A percentile compares a stretch with the other conserved stretches of the same genome.
phyloP scores from a whole-genome alignment of 2,329 filamentous ascomycete genomes.

The Aureobasidium sp. region DNA sequence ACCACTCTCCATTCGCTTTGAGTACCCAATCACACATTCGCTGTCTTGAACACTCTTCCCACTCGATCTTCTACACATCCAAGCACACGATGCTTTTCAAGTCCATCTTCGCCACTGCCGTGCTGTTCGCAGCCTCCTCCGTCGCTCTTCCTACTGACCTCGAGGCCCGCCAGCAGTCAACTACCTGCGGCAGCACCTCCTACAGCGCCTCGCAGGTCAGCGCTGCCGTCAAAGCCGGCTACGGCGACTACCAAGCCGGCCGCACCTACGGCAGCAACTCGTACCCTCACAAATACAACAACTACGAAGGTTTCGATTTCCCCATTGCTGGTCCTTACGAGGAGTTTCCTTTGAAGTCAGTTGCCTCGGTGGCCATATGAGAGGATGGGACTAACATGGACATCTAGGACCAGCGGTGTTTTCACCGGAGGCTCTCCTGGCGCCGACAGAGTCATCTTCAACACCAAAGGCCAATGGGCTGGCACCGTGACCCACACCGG shows the following conservation, averaged over 20 bases:
- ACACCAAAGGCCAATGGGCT: conserved; percentile 48
- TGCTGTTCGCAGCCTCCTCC: conserved; percentile 24
- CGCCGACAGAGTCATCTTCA: conserved; percentile 61
- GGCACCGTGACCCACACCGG: conserved; percentile 65
- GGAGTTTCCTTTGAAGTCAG: conserved; percentile 53
- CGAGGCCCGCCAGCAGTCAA: conserved; percentile 38
- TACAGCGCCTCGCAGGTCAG: conserved; percentile 47
- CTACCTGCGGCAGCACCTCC: conserved; percentile 48
- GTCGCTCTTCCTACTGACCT: conserved; percentile 21
- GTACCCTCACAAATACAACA: conserved; percentile 51
- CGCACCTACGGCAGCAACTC: conserved; percentile 13
- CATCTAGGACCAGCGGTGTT: conserved; percentile 22
- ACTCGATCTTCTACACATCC: neutral
- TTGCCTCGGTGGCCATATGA: no score
- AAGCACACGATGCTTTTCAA: conserved; percentile 23
- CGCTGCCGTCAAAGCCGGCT: conserved; percentile 47
- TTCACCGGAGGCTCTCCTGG: conserved; percentile 58
- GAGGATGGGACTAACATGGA: neutral
- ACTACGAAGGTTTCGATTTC: conserved; percentile 58
- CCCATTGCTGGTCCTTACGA: conserved; percentile 51
- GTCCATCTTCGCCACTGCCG: conserved; percentile 23
- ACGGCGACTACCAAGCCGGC: conserved; percentile 38
- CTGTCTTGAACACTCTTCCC: neutral
- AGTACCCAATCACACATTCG: neutral
- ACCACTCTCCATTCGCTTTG: neutral